Percentiles rank a stretch among this genome's conserved stretches.
Conservation (phyloP, 1,139 yeast genomes). For the Suhomyces coccinellae region DNA sequence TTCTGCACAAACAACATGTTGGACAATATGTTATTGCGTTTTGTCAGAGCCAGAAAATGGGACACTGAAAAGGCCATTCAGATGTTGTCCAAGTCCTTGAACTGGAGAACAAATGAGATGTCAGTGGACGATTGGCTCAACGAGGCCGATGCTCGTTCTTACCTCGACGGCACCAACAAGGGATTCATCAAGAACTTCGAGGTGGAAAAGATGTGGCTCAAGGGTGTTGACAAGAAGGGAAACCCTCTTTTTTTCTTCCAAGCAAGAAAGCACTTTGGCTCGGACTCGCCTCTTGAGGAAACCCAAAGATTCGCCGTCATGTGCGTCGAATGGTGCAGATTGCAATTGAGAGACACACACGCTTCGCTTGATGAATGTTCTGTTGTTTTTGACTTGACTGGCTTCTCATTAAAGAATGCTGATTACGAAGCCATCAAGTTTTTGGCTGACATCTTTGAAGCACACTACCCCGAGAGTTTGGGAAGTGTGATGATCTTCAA, state of each 20-base stretch:
- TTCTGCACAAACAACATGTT: slow-evolving; percentile 33
- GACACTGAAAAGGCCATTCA: slow-evolving; percentile 32
- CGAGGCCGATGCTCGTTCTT: slow-evolving; percentile 45
- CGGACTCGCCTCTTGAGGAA: slow-evolving; percentile 40
- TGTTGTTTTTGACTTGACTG: slow-evolving; percentile 47
- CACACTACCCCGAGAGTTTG: slow-evolving; percentile 51
- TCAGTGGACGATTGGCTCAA: slow-evolving; percentile 33
- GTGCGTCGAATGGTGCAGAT: slow-evolving; percentile 43
- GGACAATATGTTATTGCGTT: slow-evolving; percentile 39
- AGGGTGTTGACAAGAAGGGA: slow-evolving; percentile 40
- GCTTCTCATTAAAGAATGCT: slow-evolving; percentile 48
- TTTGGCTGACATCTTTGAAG: slow-evolving; percentile 47
- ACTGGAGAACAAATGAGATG: slow-evolving; percentile 38
- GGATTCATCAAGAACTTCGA: slow-evolving; percentile 42
- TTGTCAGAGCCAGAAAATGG: slow-evolving; percentile 47
- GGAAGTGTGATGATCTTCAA: slow-evolving; percentile 42
- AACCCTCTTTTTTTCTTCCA: slow-evolving; percentile 44
- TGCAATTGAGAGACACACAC: slow-evolving; percentile 36
- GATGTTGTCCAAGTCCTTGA: slow-evolving; percentile 39
- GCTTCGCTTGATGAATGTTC: slow-evolving; percentile 41
- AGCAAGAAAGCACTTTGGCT: slow-evolving; percentile 42
- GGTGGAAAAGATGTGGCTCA: slow-evolving; percentile 40
- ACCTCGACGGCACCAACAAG: slow-evolving; percentile 30
- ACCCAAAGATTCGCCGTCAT: slow-evolving; percentile 42
- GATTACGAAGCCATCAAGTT: slow-evolving; percentile 47